Conservation (phyloP, 495 filamentous ascomycete genomes). For the Darksidea phi region DNA sequence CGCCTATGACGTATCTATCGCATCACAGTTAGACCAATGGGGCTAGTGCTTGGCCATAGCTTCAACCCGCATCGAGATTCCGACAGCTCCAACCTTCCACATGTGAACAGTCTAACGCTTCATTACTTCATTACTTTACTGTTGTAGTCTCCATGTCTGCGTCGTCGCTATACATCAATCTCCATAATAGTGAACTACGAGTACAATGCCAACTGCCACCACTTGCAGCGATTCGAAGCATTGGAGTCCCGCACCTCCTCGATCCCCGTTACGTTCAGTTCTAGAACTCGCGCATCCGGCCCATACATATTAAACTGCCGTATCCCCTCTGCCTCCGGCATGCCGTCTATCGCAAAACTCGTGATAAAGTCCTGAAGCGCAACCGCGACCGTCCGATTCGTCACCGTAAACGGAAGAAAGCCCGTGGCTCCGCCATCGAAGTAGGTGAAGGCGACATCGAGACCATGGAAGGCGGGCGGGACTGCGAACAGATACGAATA, state of each 20-base stretch:
- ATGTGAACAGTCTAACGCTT: too few species aligned
- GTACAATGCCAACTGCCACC: constrained; percentile 49
- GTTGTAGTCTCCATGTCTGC: neutral
- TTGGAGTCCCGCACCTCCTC: constrained; percentile 46
- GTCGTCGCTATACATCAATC: neutral
- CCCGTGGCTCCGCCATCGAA: constrained; percentile 21
- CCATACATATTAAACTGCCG: constrained; percentile 44
- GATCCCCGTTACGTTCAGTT: constrained; percentile 48
- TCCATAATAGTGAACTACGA: constrained; percentile 5
- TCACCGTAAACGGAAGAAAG: constrained; percentile 33
- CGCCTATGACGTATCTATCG: too few species aligned
- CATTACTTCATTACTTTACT: too few species aligned
- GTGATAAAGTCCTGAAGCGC: constrained; percentile 62
- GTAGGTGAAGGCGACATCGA: constrained; percentile 57
- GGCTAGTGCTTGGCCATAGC: too few species aligned
- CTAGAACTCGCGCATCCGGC: constrained; percentile 42
- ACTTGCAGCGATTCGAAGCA: constrained; percentile 49
- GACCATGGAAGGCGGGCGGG: constrained; percentile 55
- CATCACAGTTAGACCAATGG: too few species aligned
- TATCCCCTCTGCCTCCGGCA: constrained; percentile 46
- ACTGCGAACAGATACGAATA: constrained; percentile 63
- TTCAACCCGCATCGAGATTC: too few species aligned
- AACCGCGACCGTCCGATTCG: constrained; percentile 50
- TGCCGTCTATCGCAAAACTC: constrained; percentile 53
- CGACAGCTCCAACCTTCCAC: too few species aligned